A percentile compares a stretch with the other conserved stretches of the same genome.
phyloP scores from a whole-genome alignment of 306 rosid species.

The Crotalaria pallida region DNA sequence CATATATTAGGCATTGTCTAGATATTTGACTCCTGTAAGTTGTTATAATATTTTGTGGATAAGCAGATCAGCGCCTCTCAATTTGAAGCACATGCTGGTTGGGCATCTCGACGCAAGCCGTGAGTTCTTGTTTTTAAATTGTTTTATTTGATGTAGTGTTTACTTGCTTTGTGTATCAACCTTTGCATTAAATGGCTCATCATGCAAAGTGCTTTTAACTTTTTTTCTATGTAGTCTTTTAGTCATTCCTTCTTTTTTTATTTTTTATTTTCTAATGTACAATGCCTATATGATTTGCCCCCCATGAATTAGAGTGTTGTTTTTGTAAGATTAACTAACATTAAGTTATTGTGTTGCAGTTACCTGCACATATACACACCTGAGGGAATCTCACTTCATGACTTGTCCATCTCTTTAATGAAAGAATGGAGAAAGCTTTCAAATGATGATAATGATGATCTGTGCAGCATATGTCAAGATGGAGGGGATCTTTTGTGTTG shows the following conservation, averaged over 20 bases:
- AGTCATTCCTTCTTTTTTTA: neutral
- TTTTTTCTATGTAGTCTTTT: neutral
- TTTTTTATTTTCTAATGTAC: neutral
- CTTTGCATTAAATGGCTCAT: neutral
- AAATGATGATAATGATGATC: slow-evolving; percentile 63
- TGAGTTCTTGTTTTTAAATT: slow-evolving; percentile 44
- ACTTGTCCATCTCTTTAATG: slow-evolving; percentile 66
- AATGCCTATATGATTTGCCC: neutral
- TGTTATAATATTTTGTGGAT: neutral
- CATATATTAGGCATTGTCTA: neutral
- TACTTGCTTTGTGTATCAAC: slow-evolving; percentile 5
- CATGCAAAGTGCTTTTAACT: neutral
- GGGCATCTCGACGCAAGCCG: slow-evolving; percentile 95
- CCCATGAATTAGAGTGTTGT: neutral
- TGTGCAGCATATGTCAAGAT: slow-evolving; percentile 71
- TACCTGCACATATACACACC: slow-evolving; percentile 86
- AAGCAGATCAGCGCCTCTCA: slow-evolving; percentile 83
- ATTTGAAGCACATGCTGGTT: slow-evolving; percentile 98
- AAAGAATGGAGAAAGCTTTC: slow-evolving; percentile 54
- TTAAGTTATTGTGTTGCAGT: slow-evolving; percentile 42
- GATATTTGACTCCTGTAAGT: neutral
- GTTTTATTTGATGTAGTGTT: neutral
- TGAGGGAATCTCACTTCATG: slow-evolving; percentile 90
- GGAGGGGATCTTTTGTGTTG: slow-evolving; percentile 91
- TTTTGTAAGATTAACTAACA: neutral